Percentiles rank a stretch among this genome's conserved stretches.
Conservation (phyloP, 2,329 filamentous ascomycete species). For the Fusarium oligoseptatum region DNA sequence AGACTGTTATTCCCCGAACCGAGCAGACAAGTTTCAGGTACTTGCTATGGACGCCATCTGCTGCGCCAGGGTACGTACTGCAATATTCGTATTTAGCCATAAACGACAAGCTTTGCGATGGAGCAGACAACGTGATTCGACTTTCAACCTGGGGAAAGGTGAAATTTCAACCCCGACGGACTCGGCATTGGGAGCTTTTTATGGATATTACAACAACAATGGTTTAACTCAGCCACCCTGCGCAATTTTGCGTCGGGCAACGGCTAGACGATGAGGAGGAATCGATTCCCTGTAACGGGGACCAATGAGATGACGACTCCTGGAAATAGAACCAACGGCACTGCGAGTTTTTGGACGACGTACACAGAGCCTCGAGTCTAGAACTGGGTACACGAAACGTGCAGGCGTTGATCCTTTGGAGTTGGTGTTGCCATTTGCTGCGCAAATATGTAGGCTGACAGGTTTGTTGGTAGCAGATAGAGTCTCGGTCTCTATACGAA, state of each 20-base stretch:
- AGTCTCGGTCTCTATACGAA: neutral
- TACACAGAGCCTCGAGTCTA: neutral
- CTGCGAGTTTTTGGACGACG: neutral
- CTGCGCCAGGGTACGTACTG: neutral
- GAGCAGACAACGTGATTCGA: neutral
- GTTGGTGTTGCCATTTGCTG: neutral
- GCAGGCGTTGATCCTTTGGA: neutral
- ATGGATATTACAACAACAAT: neutral
- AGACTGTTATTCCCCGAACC: neutral
- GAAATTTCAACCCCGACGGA: neutral
- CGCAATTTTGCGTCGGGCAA: neutral
- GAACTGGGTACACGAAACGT: neutral
- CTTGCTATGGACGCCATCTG: neutral
- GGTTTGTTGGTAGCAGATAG: neutral
- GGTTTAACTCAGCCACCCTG: neutral
- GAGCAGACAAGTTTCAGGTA: neutral
- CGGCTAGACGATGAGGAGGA: neutral
- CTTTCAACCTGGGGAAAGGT: neutral
- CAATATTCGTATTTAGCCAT: neutral
- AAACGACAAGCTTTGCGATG: neutral
- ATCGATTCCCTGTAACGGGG: neutral
- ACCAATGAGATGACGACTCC: neutral
- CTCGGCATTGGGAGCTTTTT: neutral
- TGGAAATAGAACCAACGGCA: neutral
- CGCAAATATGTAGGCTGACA: neutral